These are phyloP conservation scores for Euclidium syriacum DNA, from an alignment of 345 rosid species.

Conservation along the genomic window DNA sequence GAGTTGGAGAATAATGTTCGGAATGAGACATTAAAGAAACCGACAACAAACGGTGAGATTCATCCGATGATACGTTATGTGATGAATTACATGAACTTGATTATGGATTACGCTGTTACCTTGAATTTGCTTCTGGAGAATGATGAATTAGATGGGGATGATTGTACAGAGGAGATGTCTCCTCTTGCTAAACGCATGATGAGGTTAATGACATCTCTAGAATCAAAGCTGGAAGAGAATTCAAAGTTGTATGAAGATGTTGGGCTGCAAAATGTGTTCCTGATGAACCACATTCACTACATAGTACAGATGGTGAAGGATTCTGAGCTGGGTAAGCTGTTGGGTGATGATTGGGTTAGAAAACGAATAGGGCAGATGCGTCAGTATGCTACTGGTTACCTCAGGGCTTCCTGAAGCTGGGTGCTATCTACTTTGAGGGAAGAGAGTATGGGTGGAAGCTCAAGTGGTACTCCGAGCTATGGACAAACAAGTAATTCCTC, in stretches of 20 bases:
- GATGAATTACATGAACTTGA: slow-evolving; percentile 85
- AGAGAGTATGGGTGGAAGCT: slow-evolving; percentile 67
- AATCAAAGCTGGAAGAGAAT: slow-evolving; percentile 85
- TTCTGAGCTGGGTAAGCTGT: slow-evolving; percentile 70
- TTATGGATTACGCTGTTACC: slow-evolving; percentile 74
- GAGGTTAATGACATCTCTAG: slow-evolving; percentile 52
- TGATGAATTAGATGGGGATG: slow-evolving; percentile 36
- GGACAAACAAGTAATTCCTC: slow-evolving; percentile 46
- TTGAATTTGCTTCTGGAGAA: slow-evolving; percentile 56
- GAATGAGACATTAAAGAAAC: slow-evolving; percentile 71
- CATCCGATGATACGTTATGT: slow-evolving; percentile 94
- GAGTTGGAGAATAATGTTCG: slow-evolving; percentile 86
- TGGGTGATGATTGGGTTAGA: slow-evolving; percentile 95
- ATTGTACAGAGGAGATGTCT: slow-evolving; percentile 42
- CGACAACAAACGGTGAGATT: slow-evolving; percentile 80
- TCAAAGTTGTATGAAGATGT: slow-evolving; percentile 74
- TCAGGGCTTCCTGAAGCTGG: slow-evolving; percentile 84
- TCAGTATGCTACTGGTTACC: slow-evolving; percentile 82
- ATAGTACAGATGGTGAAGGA: slow-evolving; percentile 87
- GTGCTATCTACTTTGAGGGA: slow-evolving; percentile 78
- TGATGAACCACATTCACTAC: slow-evolving; percentile 87
- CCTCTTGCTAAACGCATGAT: slow-evolving; percentile 56
- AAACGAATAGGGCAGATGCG: slow-evolving; percentile 76
- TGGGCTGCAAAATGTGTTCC: slow-evolving; percentile 66
- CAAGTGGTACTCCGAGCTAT: slow-evolving; percentile 60